Evolutionary conservation across 1,139 yeast genomes (phyloP).

Genomic region (Chernovozyma sophiae-reginae): DNA sequence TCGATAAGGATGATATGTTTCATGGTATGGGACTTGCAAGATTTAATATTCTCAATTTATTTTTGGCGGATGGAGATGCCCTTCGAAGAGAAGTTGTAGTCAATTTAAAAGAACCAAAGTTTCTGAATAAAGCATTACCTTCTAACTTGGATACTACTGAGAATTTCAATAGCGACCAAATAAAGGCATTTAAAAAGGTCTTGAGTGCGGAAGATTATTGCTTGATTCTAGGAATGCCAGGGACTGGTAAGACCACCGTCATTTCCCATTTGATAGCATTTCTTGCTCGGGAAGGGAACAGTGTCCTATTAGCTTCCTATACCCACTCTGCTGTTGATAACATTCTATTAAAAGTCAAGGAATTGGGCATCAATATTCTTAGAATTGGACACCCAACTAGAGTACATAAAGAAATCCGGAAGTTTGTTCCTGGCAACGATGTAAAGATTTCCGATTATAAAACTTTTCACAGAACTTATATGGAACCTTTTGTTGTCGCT

Average conservation of each 20-base stretch:
- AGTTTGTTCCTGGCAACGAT: slow-evolving; percentile 45
- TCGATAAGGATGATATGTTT: slow-evolving; percentile 78
- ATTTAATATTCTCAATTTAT: slow-evolving; percentile 66
- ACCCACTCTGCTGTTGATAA: slow-evolving; percentile 97
- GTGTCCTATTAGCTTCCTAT: slow-evolving; percentile 76
- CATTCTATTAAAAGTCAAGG: slow-evolving; percentile 66
- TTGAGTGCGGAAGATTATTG: slow-evolving; percentile 70
- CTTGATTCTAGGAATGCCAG: slow-evolving; percentile 93
- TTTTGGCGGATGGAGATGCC: slow-evolving; percentile 52
- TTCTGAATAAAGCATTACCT: slow-evolving; percentile 1
- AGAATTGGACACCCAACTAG: slow-evolving; percentile 55
- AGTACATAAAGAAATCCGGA: slow-evolving; percentile 60
- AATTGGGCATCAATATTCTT: slow-evolving; percentile 43
- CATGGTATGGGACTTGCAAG: slow-evolving; percentile 76
- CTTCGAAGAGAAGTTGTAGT: slow-evolving; percentile 58
- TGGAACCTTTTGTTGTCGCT: slow-evolving; percentile 73
- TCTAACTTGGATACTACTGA: slow-evolving; percentile 2
- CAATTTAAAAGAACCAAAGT: slow-evolving; percentile 41
- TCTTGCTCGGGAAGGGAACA: slow-evolving; percentile 56
- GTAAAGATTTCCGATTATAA: slow-evolving; percentile 37
- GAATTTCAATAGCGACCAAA: slow-evolving; percentile 63
- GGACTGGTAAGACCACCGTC: slow-evolving; percentile 95
- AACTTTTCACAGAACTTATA: slow-evolving; percentile 42
- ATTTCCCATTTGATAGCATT: slow-evolving; percentile 69
- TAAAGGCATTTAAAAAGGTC: slow-evolving; percentile 60